These are phyloP conservation scores for Maudiozyma barnettii DNA, from an alignment of 805 yeast genomes.

Conservation along the genomic window DNA sequence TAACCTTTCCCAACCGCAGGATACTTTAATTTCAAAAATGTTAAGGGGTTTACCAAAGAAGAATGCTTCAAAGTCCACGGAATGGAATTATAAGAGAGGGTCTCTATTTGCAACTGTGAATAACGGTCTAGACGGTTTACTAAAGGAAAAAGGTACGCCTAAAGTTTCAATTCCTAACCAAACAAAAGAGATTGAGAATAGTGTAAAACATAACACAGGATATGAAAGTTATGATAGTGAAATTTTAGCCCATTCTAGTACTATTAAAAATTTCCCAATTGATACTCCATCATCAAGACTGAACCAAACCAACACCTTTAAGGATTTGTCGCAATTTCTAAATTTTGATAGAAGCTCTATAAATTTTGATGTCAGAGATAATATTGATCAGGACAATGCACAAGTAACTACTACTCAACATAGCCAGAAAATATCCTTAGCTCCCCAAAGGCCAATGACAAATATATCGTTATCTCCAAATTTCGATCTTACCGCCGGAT, in stretches of 20 bases:
- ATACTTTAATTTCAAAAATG: constrained; percentile 7
- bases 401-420: neutral
- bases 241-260: constrained; percentile 24
- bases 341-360: neutral
- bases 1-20: constrained; percentile 21
- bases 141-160: neutral
- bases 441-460: constrained; percentile 12
- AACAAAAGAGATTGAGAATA: neutral
- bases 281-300: constrained; percentile 18
- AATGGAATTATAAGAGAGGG: constrained; percentile 2
- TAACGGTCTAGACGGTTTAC: neutral
- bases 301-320: constrained; percentile 23
- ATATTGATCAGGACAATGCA: neutral
- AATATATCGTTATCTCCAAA: constrained; percentile 4
- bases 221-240: constrained; percentile 10
- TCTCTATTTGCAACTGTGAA: constrained; percentile 1
- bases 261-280: constrained; percentile 12
- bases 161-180: neutral
- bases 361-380: neutral
- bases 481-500: constrained; percentile 1
- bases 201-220: neutral
- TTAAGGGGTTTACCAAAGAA: constrained; percentile 2
- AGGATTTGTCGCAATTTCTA: constrained; percentile 19
- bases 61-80: neutral
- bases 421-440: constrained; percentile 1